Evolutionary conservation across 768 basidiomycete genomes (phyloP).

Genomic region (Macrolepiota dolichaula): DNA sequence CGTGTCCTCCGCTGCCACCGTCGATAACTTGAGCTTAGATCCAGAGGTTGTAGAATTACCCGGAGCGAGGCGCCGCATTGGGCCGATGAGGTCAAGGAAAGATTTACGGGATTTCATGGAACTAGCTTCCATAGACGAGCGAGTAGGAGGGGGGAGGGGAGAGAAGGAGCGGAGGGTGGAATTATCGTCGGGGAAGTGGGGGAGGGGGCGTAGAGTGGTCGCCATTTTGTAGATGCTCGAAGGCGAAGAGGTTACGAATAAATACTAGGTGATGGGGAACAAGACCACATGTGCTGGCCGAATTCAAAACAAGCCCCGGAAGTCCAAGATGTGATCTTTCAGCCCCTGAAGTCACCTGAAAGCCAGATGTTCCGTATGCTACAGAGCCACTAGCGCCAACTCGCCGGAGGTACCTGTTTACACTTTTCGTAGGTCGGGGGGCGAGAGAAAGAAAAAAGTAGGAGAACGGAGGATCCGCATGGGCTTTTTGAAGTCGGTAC

Average conservation of each 20-base stretch:
- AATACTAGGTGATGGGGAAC: not conserved
- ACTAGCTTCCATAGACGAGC: constrained; percentile 6
- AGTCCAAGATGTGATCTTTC: not conserved
- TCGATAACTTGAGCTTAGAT: constrained; percentile 7
- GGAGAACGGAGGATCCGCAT: not conserved
- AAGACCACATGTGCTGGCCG: not conserved
- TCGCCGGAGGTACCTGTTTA: not conserved
- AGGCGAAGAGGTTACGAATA: not conserved
- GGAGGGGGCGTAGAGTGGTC: constrained; percentile 1
- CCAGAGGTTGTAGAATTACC: not conserved
- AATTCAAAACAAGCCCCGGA: not conserved
- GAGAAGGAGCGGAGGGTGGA: constrained; percentile 3
- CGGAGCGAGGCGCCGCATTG: not conserved
- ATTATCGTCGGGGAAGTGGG: constrained; percentile 8
- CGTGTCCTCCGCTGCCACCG: not conserved
- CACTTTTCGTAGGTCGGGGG: not conserved
- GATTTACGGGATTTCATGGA: constrained; percentile 12
- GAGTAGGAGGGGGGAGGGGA: not conserved
- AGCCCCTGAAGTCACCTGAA: not conserved
- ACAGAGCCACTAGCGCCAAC: not conserved
- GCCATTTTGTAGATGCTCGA: not conserved
- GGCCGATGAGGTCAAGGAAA: constrained; percentile 3
- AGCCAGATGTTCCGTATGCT: not conserved
- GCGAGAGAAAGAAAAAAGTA: not conserved
- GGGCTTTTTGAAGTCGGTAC: not conserved